Evolutionary conservation across 1,284 basidiomycete genomes (phyloP).

Genomic region (Phaffia rhodozyma): DNA sequence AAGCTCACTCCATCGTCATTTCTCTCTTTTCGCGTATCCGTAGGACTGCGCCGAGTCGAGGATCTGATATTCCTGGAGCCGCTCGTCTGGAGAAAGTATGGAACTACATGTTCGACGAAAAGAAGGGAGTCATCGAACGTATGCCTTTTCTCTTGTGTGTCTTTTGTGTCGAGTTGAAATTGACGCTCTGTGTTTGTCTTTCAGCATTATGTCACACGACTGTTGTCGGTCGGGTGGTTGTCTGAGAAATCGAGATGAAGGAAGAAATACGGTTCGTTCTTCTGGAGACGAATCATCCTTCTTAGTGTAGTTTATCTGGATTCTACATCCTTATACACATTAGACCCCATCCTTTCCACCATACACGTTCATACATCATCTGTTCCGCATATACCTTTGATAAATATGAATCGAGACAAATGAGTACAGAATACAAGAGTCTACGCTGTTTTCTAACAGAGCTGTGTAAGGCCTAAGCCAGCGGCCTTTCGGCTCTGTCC

Average conservation of each 20-base stretch:
- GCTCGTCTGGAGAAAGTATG: not conserved
- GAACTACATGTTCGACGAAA: not conserved
- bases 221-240: not conserved
- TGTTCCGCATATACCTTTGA: too few species aligned
- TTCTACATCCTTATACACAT: too few species aligned
- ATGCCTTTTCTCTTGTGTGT: not conserved
- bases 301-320: too few species aligned
- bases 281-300: not conserved
- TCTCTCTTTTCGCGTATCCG: not conserved
- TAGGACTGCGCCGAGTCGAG: conserved; percentile 4
- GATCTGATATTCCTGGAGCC: conserved; percentile 1
- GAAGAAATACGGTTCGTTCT: not conserved
- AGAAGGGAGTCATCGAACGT: conserved; percentile 1
- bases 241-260: not conserved
- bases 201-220: too few species aligned
- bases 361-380: too few species aligned
- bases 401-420: too few species aligned
- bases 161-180: not conserved
- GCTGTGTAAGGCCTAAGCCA: not conserved
- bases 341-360: too few species aligned
- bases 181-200: too few species aligned
- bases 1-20: not conserved
- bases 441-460: not conserved
- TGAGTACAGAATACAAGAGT: not conserved
- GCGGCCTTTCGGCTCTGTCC: not conserved